Evolutionary conservation across 495 filamentous ascomycete species (phyloP).

Genomic region (Bacidia gigantensis): DNA sequence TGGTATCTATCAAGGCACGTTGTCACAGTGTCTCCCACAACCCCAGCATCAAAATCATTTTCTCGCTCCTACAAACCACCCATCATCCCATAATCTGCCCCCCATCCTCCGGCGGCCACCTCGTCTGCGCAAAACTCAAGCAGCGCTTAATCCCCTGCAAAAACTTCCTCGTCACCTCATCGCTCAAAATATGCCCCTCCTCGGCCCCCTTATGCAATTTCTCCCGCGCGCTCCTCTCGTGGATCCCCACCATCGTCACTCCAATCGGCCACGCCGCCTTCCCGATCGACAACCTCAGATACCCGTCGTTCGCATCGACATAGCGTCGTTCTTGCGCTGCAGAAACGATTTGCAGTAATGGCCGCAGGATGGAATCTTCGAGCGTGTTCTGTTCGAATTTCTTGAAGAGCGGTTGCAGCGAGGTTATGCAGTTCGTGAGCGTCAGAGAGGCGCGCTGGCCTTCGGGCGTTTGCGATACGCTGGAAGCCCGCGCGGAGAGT

Average conservation of each 20-base stretch:
- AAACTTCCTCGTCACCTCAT: constrained; percentile 89
- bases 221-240: constrained; percentile 87
- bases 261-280: constrained; percentile 99
- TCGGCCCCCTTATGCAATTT: constrained; percentile 83
- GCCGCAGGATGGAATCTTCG: constrained; percentile 62
- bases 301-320: constrained; percentile 93
- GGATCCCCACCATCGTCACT: constrained; percentile 99
- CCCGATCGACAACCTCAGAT: constrained; percentile 82
- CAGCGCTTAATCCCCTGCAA: constrained; percentile 96
- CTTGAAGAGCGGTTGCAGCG: constrained; percentile 81
- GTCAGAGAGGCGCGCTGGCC: constrained; percentile 64
- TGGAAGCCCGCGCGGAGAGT: constrained; percentile 48
- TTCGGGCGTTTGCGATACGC: constrained; percentile 56
- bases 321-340: constrained; percentile 82
- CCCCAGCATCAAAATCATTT: no score
- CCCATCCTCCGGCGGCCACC: constrained; percentile 89
- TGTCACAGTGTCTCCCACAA: no score
- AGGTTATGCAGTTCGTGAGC: constrained; percentile 69
- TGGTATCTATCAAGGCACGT: no score
- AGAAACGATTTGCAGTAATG: constrained; percentile 84
- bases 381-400: constrained; percentile 72
- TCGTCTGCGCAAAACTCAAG: constrained; percentile 87
- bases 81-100: constrained; percentile 88
- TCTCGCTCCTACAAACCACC: not conserved
- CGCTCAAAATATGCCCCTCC: constrained; percentile 85